A percentile compares a stretch with the other conserved stretches of the same genome.
Conservation (phyloP, 371 early-diverging fungal genomes). For the Mortierella sp. region DNA sequence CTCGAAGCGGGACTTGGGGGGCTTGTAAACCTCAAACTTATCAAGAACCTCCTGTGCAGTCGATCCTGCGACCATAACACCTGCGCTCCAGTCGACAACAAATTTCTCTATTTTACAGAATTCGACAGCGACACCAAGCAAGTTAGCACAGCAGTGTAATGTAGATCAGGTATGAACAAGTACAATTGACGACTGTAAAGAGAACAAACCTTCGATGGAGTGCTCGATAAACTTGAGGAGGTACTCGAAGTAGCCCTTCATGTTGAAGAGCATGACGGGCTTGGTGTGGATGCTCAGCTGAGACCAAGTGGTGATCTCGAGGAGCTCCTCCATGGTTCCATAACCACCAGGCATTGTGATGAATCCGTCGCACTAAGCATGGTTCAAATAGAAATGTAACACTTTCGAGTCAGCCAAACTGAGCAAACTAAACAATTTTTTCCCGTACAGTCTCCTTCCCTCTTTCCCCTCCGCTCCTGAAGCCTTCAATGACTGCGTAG, state of each 20-base stretch:
- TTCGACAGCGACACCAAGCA: not conserved
- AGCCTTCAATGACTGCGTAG: not conserved
- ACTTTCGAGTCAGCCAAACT: slow-evolving; percentile 1
- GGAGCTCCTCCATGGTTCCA: slow-evolving; percentile 89
- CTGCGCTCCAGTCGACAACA: slow-evolving; percentile 59
- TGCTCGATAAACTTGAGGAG: slow-evolving; percentile 74
- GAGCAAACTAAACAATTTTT: not conserved
- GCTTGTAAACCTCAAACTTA: slow-evolving; percentile 68
- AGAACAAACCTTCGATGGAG: slow-evolving; percentile 64
- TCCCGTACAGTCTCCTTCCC: not conserved
- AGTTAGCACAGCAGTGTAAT: not conserved
- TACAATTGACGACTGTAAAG: not conserved
- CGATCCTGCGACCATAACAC: slow-evolving; percentile 72
- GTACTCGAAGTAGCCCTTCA: slow-evolving; percentile 78
- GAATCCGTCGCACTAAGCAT: slow-evolving; percentile 75
- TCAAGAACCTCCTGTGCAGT: slow-evolving; percentile 71
- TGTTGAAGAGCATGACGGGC: slow-evolving; percentile 84
- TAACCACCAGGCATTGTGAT: slow-evolving; percentile 90
- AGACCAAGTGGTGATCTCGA: slow-evolving; percentile 91
- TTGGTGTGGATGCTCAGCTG: slow-evolving; percentile 81
- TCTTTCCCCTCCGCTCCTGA: not conserved
- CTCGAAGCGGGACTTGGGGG: slow-evolving; percentile 66
- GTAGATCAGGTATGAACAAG: not conserved
- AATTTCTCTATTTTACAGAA: slow-evolving; percentile 67
- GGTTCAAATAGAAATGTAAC: not conserved